Evolutionary conservation across 2,329 filamentous ascomycete genomes (phyloP), one percentile per base, ranked within the genome.

Genomic region (Zymoseptoria passerinii): DNA sequence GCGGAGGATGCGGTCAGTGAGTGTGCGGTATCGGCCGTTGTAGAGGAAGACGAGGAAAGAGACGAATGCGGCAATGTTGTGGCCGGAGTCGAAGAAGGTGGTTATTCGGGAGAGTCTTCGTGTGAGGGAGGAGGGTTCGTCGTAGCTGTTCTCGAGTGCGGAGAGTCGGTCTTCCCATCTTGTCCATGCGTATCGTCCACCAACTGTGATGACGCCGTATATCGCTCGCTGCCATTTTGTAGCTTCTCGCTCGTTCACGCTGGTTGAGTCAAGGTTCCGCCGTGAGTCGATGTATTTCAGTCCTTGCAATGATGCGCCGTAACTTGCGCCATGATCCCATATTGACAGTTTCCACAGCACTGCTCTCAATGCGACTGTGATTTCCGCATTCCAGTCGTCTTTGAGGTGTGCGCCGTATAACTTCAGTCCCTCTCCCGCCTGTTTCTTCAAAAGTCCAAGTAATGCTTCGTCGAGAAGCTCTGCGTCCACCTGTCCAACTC

Each of bases 311-410:
- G 90, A 86, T 9, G 94, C 94, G 60, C 94, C 94, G 73, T 99
- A 97, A 4, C 89, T 95, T 48, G 94, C 90, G 72, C 96, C 87
- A 73, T 96, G 90, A 73, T 97, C 92, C 94, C 94, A 99, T 59
- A 99, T 86, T 16, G 89, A 90, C 62, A 99, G 82, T 75, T 99
- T 99, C 80, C 96, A 99, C 7, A 99, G 78, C 2, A 91, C 78
- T 1, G 87, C 84, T 52, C 92, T 82, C 57, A 99, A 79, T 0
- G 79, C 82, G 28, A 96, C 80, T 62, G 88, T 80, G 56, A 97
- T 92, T 75, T 97, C 94, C 55, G 89, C 81, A 13, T 86, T 85
- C 85, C 90, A 96, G 68, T 95, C 89, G 72, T 96, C 90, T 59
- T 88, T 83, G 50, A 95, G 75, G 72, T 92, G 84, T 16, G 80